Evolutionary conservation across 495 filamentous ascomycete species (phyloP), one percentile per base, ranked within the genome.

Genomic region (Penicillium mononematosum): DNA sequence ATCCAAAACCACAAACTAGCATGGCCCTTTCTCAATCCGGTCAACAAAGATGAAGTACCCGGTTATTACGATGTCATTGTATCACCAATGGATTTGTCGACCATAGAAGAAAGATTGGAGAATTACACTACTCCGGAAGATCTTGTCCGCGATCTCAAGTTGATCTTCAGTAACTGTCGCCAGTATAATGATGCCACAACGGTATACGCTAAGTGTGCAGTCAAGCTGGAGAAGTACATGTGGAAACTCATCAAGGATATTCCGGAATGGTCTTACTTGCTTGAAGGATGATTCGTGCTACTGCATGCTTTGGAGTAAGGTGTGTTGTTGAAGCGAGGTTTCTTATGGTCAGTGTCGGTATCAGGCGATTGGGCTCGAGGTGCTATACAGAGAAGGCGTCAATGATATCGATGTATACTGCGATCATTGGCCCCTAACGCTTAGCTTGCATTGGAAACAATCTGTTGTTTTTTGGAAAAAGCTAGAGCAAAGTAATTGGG

Each of bases 61-160:
- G 95, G 98, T 67, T 98, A 98, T 76, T 98, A 98, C 77, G 90
- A 96, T 59, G 92, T 97, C 43, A 98, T 98, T 76, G 89, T 91
- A 68, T 90, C 96, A 71, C 95, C 94, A 12, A 98, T 98, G 94
- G 94, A 98, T 70, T 77, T 98, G 38, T 85, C 81, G 25, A 96
- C 94, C 10, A 98, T 98, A 92, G 94, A 98, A 69, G 84, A 85
- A 17, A n/a, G 36, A 39, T 17, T 39, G 58, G 94, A 96, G 73
- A 87, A 93, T 52, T 98, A 98, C 66, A 83, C 84, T 10, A 90
- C 84, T 0, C 91, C 92, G 5, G 91, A 98, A 62, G 93, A 98
- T 55, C 98, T 98, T 66, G 86, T 94, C 74, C 84, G 81, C 53
- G 94, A 98, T 72, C 91, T 93, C 25, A 87, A 85, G 70, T 81